These are phyloP conservation scores for Penicillium dipodomyicola DNA, from an alignment of 495 filamentous ascomycete genomes.

Conservation along the genomic window DNA sequence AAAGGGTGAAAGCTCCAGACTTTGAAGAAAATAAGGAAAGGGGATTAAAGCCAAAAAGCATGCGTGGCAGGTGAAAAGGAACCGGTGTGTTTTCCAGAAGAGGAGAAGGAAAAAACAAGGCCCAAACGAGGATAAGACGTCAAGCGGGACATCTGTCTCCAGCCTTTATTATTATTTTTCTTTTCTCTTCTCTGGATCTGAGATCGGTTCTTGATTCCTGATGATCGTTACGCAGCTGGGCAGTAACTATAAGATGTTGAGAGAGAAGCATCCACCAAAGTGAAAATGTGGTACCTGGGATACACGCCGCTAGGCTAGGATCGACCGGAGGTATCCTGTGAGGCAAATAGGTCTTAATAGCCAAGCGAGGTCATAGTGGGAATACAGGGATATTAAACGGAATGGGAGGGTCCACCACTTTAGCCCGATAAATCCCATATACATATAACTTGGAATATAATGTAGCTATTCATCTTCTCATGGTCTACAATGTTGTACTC, in stretches of 20 bases:
- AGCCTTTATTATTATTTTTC: constrained; percentile 1
- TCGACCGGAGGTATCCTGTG: constrained; percentile 22
- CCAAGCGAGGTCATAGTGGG: constrained; percentile 17
- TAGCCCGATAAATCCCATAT: constrained; percentile 9
- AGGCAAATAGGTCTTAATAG: constrained; percentile 7
- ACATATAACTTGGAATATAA: too few species aligned
- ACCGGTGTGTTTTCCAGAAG: constrained; percentile 6
- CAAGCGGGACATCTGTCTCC: constrained; percentile 10
- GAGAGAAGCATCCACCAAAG: constrained; percentile 15
- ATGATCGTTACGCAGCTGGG: constrained; percentile 30
- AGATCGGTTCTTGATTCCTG: constrained; percentile 13
- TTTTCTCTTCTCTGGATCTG: constrained; percentile 14
- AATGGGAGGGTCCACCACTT: constrained; percentile 28
- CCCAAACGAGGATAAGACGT: constrained; percentile 6
- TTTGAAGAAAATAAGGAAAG: background rate
- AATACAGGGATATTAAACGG: constrained; percentile 31
- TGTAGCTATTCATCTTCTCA: too few species aligned
- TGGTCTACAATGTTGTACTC: too few species aligned
- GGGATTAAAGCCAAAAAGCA: background rate
- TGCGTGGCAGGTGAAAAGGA: constrained; percentile 10
- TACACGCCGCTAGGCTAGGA: constrained; percentile 15
- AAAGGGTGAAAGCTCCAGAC: constrained; percentile 23
- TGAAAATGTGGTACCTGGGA: constrained; percentile 14
- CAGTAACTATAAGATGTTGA: constrained; percentile 8
- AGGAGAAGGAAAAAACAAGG: constrained; percentile 6